phyloP scores from a whole-genome alignment of 257 asterid genomes.

The Ajuga chamaepitys region DNA sequence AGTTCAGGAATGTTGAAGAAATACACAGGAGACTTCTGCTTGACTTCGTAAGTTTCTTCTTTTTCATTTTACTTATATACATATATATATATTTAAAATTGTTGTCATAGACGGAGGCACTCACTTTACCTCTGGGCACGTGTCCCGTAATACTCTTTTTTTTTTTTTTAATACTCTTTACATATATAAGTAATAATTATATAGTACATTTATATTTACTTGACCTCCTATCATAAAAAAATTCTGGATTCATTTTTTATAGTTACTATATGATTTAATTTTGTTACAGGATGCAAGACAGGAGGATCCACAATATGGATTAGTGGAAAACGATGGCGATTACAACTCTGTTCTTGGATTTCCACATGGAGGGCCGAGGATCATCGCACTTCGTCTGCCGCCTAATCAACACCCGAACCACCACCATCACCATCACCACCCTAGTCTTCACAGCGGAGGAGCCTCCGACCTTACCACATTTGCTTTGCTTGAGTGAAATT shows the following conservation, averaged over 20 bases:
- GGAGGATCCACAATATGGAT: slow-evolving; percentile 84
- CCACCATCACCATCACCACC: slow-evolving; percentile 30
- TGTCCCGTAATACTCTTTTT: no score
- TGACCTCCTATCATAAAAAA: no score
- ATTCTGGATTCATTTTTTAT: no score
- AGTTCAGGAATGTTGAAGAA: slow-evolving; percentile 77
- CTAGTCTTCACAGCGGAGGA: slow-evolving; percentile 57
- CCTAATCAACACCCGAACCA: slow-evolving; percentile 25
- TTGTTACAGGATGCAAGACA: slow-evolving; percentile 54
- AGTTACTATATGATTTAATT: not conserved
- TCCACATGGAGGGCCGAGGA: slow-evolving; percentile 43
- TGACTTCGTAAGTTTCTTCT: slow-evolving; percentile 47
- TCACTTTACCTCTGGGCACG: no score
- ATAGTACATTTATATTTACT: no score
- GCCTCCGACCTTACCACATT: slow-evolving; percentile 79
- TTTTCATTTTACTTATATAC: no score
- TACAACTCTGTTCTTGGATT: slow-evolving; percentile 55
- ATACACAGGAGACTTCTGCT: slow-evolving; percentile 61
- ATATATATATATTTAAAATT: no score
- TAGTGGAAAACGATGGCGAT: slow-evolving; percentile 80
- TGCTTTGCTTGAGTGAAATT: slow-evolving; percentile 46
- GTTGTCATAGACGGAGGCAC: no score
- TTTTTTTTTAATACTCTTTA: no score
- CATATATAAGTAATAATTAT: no score
- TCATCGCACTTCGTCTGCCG: slow-evolving; percentile 48